phyloP scores from a whole-genome alignment of 2,329 filamentous ascomycete species.

The Chalara sp. region DNA sequence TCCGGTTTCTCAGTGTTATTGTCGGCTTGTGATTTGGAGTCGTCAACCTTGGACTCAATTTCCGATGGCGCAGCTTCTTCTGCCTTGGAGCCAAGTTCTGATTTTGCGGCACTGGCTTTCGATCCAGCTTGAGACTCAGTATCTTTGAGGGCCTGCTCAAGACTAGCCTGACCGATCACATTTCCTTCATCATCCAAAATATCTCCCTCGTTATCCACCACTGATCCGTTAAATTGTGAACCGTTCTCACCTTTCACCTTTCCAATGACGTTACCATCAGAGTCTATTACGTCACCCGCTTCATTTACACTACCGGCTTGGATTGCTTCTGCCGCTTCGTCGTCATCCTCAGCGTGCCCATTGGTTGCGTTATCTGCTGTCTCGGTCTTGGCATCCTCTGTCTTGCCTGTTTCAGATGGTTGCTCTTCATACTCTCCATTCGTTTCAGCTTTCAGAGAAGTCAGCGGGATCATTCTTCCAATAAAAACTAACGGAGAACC shows the following conservation, averaged over 20 bases:
- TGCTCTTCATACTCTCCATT: neutral
- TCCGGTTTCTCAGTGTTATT: conserved; percentile 37
- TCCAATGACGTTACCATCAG: conserved; percentile 42
- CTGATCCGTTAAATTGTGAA: conserved; percentile 1
- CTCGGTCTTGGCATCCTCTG: conserved; percentile 37
- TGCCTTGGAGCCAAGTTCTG: neutral
- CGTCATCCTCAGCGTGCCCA: conserved; percentile 31
- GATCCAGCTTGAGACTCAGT: neutral
- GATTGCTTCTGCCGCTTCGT: conserved; percentile 52
- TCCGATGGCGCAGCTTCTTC: neutral
- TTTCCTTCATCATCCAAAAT: conserved; percentile 11
- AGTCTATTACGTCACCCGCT: conserved; percentile 49
- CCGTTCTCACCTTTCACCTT: conserved; percentile 8
- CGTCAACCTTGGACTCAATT: neutral
- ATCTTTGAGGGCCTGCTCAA: neutral
- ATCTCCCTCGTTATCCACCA: neutral
- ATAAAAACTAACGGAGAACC: neutral
- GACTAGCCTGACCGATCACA: neutral
- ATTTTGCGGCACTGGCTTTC: neutral
- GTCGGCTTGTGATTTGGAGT: conserved; percentile 4
- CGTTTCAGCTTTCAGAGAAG: neutral
- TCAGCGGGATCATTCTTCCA: neutral
- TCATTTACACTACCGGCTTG: conserved; percentile 41
- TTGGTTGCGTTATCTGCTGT: conserved; percentile 47
- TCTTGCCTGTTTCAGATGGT: conserved; percentile 29